Conservation (phyloP, 129 eudicot species). For the Rutidosis leptorrhynchoides region DNA sequence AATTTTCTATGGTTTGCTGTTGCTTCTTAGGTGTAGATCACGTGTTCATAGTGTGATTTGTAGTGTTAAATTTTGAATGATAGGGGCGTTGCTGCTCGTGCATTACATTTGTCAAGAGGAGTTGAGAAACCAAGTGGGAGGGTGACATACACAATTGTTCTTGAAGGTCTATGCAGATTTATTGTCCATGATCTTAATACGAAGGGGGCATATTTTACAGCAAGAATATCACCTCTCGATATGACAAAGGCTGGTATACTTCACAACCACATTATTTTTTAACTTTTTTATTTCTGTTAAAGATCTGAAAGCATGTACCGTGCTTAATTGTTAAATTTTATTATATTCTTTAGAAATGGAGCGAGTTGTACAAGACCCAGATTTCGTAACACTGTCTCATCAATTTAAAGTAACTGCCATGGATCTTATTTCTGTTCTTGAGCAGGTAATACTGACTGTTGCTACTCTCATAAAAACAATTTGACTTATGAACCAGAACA, state of each 20-base stretch:
- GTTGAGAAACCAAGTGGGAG: slow-evolving; percentile 99
- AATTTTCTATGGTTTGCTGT: neutral
- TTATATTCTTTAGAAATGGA: slow-evolving; percentile 71
- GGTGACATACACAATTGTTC: slow-evolving; percentile 94
- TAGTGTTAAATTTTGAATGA: slow-evolving; percentile 20
- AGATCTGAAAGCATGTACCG: neutral
- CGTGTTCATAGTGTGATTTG: slow-evolving; percentile 22
- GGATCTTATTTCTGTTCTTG: slow-evolving; percentile 95
- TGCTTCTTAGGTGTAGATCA: slow-evolving; percentile 9
- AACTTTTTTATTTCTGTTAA: too few species aligned
- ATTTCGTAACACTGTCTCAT: slow-evolving; percentile 72
- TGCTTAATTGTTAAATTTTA: slow-evolving; percentile 34
- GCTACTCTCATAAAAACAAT: neutral
- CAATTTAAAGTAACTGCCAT: slow-evolving; percentile 91
- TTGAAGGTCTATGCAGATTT: slow-evolving; percentile 96
- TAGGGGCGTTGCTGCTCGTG: slow-evolving; percentile 99
- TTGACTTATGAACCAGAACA: neutral
- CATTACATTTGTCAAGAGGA: slow-evolving; percentile 96
- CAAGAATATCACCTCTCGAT: slow-evolving; percentile 83
- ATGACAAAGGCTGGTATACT: slow-evolving; percentile 74
- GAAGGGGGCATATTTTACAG: slow-evolving; percentile 84
- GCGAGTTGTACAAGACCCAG: slow-evolving; percentile 93
- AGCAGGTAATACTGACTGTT: slow-evolving; percentile 62
- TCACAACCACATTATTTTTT: too few species aligned
- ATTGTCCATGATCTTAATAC: slow-evolving; percentile 84